Evolutionary conservation across 441 rosid species (phyloP), one percentile per base, ranked within the genome.

Genomic region (Arabidopsis hybrid): DNA sequence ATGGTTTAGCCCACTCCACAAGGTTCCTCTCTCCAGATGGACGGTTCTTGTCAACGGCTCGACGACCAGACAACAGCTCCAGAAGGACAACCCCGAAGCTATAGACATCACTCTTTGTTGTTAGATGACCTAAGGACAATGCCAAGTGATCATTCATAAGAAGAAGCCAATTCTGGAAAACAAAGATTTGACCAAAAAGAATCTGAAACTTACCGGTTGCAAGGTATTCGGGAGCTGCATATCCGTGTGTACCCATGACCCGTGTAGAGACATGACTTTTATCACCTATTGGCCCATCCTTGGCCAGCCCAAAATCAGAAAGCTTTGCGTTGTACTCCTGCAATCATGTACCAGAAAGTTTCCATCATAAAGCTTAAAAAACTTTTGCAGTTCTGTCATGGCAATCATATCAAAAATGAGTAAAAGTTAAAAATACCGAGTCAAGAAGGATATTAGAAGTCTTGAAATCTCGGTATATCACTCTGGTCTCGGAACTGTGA

Each of bases 1-100:
- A 85, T 12, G 93, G 93, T 69, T 73, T 87, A 59, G 93, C 93
- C 93, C 93, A 89, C 16, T 85, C 91, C 58, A 89, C 91, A 35
- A 89, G 85, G 73, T 82, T 84, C 79, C 88, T 79, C 36, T 87
- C 87, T 65, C 87, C 91, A 0, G 82, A 31, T 5, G 89, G 91
- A 51, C 80, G 75, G 61, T 87, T 87, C 78, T 82, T 89, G 81
- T 89, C 91, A 34, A 85, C 79, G 14, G 88, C 89, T 77, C 85
- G 78, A 46, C 86, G 82, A 58, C 91, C 91, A 53, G 94, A 82
- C 56, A 87, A 51, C 72, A 89, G 71, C 79, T 89, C 91, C 1
- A 89, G 79, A 61, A 89, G 88, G 36, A 87, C 94, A 56, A 88
- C 93, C 34, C 93, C 93, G 8, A 86, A 86, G 75, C 88, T 82